A percentile compares a stretch with the other conserved stretches of the same genome.
Evolutionary conservation across 2,329 filamentous ascomycete species (phyloP).

Genomic region (Periconia digitata): DNA sequence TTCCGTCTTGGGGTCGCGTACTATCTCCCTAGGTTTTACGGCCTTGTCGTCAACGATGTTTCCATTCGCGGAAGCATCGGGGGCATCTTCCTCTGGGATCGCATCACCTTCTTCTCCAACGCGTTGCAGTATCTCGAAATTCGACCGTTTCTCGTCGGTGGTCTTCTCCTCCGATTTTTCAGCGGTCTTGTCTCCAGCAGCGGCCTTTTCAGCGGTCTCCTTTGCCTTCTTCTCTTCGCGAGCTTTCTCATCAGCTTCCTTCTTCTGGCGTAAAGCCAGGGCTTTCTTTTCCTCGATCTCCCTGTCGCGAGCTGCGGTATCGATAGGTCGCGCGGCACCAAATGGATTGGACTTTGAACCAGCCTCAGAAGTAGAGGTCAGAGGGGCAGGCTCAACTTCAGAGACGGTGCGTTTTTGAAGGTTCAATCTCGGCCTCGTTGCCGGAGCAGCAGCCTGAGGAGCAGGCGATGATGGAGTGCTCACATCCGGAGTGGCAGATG

Average conservation of each 20-base stretch:
- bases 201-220: constrained; percentile 60
- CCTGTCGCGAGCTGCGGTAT: constrained; percentile 85
- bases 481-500: constrained; percentile 69
- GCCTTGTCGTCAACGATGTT: constrained; percentile 55
- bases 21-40: constrained; percentile 58
- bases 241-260: constrained; percentile 81
- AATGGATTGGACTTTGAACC: constrained; percentile 91
- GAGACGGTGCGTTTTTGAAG: constrained; percentile 89
- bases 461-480: constrained; percentile 77
- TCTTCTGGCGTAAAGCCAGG: constrained; percentile 75
- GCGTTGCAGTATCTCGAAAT: constrained; percentile 59
- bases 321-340: constrained; percentile 88
- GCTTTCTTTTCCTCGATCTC: constrained; percentile 88
- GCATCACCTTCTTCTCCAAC: constrained; percentile 38
- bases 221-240: constrained; percentile 67
- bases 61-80: constrained; percentile 53
- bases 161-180: constrained; percentile 46
- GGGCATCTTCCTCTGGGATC: constrained; percentile 43
- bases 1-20: constrained; percentile 45
- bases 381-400: constrained; percentile 60
- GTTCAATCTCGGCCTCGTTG: constrained; percentile 78
- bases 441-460: constrained; percentile 59
- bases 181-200: constrained; percentile 44
- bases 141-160: constrained; percentile 49
- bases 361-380: constrained; percentile 38